These are phyloP conservation scores for Colletotrichum sojae DNA, from an alignment of 2,329 filamentous ascomycete species.

Conservation along the genomic window DNA sequence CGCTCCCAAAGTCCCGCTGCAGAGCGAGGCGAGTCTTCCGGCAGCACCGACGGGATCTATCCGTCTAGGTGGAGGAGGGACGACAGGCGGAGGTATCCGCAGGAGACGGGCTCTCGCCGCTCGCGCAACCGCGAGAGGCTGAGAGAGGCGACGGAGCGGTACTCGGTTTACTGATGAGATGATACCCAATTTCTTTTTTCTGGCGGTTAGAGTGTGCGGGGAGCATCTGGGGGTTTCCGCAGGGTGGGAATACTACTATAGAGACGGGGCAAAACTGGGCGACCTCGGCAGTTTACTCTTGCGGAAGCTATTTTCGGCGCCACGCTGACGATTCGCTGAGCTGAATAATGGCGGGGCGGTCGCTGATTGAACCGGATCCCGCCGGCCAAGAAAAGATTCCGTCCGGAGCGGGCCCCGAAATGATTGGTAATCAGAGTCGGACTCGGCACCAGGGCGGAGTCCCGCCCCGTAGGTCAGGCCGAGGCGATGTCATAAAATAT, in stretches of 20 bases:
- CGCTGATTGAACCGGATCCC: not conserved
- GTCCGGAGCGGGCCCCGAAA: constrained; percentile 25
- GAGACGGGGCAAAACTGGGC: constrained; percentile 3
- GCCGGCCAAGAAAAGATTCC: constrained; percentile 36
- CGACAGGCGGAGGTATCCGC: constrained; percentile 31
- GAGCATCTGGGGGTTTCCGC: not conserved
- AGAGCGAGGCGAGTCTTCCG: constrained; percentile 9
- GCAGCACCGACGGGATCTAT: constrained; percentile 25
- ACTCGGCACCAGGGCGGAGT: constrained; percentile 32
- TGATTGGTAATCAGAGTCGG: constrained; percentile 39
- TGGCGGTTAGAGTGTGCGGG: not conserved
- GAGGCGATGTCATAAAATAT: constrained; percentile 15
- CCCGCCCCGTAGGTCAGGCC: constrained; percentile 26
- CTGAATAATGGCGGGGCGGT: constrained; percentile 27
- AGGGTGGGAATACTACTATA: not conserved
- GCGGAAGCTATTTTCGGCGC: constrained; percentile 22
- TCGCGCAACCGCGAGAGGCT: constrained; percentile 31
- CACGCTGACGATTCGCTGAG: constrained; percentile 1
- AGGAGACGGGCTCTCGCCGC: constrained; percentile 23
- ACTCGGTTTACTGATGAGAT: constrained; percentile 27
- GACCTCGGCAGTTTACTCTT: not conserved
- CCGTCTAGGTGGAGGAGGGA: constrained; percentile 41
- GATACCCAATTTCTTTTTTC: constrained; percentile 12
- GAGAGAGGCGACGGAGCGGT: constrained; percentile 34
- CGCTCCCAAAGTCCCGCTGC: constrained; percentile 34